Evolutionary conservation across 352 stramenopile genomes (phyloP), one percentile per base, ranked within the genome.

Genomic region (Globisporangium splendens): DNA sequence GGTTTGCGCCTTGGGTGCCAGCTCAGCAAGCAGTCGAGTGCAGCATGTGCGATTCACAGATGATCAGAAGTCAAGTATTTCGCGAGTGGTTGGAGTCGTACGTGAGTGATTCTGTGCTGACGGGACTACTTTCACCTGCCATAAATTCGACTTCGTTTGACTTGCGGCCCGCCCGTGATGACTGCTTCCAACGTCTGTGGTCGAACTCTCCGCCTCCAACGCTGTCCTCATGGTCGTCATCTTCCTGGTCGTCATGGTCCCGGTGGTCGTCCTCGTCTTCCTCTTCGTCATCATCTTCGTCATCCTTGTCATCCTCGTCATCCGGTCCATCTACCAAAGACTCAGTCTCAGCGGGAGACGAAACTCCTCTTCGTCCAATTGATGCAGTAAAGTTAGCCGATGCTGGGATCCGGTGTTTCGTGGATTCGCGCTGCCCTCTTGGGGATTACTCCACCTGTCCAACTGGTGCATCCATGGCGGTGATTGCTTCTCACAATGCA

Each of bases 361-460:
- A 56, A 31, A 31, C 24, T 8, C 13, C 35, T 24, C 22, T 38
- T 21, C 6, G n/a, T 22, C 15, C 21, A 10, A 35, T 12, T 8
- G 35, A 57, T 15, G 2, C 13, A 22, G 54, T 59, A 15, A 54
- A 62, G 17, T 49, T 60, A 11, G 63, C 69, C 11, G 51, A 61
- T 3, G 63, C 66, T 6, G 51, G 51, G 12, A 46, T 77, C 8
- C 66, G 62, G 41, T 70, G 62, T 28, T 70, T 69, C 35, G 51
- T 77, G 13, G 43, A 63, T 5, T 57, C 51, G 1, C 35, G 46
- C 17, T 48, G 51, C 20, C 51, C 51, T n/a, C 24, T 57, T 33
- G 51, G 51, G 47, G 35, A 48, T 18, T 21, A 13, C 22, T 22
- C 22, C 2, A 47, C n/a, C 18, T 18, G 20, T 10, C 35, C 35